A percentile compares a stretch with the other conserved stretches of the same genome.
These are phyloP conservation scores for Pholiota molesta DNA, from an alignment of 768 basidiomycete genomes.

Conservation along the genomic window DNA sequence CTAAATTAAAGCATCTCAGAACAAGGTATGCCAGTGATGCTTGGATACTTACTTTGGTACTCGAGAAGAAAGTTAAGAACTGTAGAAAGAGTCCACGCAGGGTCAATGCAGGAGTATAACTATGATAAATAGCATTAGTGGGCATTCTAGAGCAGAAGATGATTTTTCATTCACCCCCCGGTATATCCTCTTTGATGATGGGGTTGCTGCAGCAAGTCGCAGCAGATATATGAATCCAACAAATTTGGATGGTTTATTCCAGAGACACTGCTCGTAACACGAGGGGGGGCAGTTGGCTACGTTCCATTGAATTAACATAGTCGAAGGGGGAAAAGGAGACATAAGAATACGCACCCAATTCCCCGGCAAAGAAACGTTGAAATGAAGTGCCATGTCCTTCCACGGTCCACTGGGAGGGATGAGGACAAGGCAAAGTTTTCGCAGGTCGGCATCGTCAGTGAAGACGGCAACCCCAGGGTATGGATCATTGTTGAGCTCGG, in stretches of 20 bases:
- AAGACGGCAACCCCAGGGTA: constrained; percentile 27
- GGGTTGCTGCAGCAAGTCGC: constrained; percentile 40
- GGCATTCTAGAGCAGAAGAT: not conserved
- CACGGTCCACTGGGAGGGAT: constrained; percentile 48
- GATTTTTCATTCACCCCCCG: constrained; percentile 34
- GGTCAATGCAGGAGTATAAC: constrained; percentile 47
- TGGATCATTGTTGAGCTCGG: not conserved
- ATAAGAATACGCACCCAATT: constrained; percentile 34
- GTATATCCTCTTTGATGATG: constrained; percentile 32
- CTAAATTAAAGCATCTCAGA: constrained; percentile 18
- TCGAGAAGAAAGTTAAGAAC: constrained; percentile 47
- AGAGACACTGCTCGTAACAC: constrained; percentile 33
- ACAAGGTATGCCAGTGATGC: too few relatives aligned
- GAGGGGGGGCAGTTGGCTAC: constrained; percentile 42
- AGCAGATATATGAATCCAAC: constrained; percentile 42
- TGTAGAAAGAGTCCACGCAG: constrained; percentile 49
- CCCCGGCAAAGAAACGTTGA: constrained; percentile 40
- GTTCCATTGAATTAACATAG: not conserved
- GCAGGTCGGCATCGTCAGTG: constrained; percentile 43
- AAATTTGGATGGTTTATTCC: constrained; percentile 46
- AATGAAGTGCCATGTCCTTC: constrained; percentile 44
- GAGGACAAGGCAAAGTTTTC: constrained; percentile 45
- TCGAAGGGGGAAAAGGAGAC: not conserved
- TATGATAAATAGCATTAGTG: constrained; percentile 12
- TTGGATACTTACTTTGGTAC: constrained; percentile 35